Evolutionary conservation across 441 rosid genomes (phyloP).

Genomic region (Populus hybrid): DNA sequence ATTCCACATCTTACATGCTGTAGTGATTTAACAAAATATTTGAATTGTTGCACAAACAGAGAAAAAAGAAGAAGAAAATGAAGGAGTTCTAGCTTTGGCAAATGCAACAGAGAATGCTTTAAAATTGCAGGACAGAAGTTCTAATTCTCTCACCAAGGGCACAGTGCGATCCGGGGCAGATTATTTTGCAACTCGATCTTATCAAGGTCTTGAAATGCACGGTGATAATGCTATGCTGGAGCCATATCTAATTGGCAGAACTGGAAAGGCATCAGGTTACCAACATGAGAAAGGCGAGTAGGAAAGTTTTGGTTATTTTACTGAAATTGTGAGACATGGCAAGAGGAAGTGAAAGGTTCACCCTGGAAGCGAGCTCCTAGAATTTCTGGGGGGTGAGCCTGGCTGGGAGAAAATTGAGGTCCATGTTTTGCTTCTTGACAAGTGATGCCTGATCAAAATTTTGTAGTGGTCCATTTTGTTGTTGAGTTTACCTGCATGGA

Average conservation of each 20-base stretch:
- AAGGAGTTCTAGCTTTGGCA: slow-evolving; percentile 57
- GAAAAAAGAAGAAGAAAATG: slow-evolving; percentile 33
- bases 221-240: slow-evolving; percentile 43
- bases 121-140: slow-evolving; percentile 46
- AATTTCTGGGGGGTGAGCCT: not conserved
- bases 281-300: slow-evolving; percentile 47
- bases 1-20: not conserved
- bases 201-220: slow-evolving; percentile 69
- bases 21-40: slow-evolving; percentile 13
- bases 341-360: not conserved
- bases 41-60: slow-evolving; percentile 30
- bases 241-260: slow-evolving; percentile 60
- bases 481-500: not conserved
- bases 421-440: not conserved
- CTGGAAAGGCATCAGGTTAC: slow-evolving; percentile 81
- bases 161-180: slow-evolving; percentile 72
- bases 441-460: not conserved
- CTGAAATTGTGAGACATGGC: not conserved
- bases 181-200: slow-evolving; percentile 55
- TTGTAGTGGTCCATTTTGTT: not conserved
- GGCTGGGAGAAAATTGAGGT: not conserved
- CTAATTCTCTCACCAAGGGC: slow-evolving; percentile 41
- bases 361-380: not conserved
- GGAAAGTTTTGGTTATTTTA: slow-evolving; percentile 5
- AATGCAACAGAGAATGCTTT: slow-evolving; percentile 61